These are phyloP conservation scores for Chenopodium berlandieri DNA, from an alignment of 148 eudicot genomes.

Conservation along the genomic window DNA sequence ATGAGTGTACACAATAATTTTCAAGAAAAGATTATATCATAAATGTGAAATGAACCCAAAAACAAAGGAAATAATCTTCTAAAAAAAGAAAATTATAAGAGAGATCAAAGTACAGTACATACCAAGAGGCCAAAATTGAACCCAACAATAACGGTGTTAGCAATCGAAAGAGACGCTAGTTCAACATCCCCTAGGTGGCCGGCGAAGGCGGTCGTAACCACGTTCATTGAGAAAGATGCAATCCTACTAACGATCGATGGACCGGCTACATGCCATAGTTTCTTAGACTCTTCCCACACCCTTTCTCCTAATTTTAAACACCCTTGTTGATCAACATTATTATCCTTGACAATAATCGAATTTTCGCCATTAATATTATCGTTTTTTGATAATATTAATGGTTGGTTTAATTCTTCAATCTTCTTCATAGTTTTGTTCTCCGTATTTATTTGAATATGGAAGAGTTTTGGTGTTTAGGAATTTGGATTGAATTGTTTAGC, in stretches of 20 bases:
- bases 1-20: too few species aligned
- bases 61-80: not conserved
- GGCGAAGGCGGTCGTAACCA: constrained; percentile 53
- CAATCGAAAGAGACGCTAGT: constrained; percentile 40
- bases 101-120: not conserved
- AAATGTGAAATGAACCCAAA: not conserved
- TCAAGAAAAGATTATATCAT: too few species aligned
- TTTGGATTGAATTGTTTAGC: not conserved
- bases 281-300: constrained; percentile 52
- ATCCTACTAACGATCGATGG: constrained; percentile 54
- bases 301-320: constrained; percentile 13
- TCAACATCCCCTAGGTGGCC: constrained; percentile 52
- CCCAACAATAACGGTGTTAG: constrained; percentile 52
- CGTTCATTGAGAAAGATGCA: constrained; percentile 43
- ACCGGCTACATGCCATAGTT: constrained; percentile 58
- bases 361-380: not conserved
- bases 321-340: not conserved
- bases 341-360: not conserved
- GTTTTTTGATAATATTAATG: constrained; percentile 3
- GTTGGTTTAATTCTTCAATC: constrained; percentile 6
- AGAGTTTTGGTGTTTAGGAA: not conserved
- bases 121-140: constrained; percentile 54
- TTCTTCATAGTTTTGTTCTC: not conserved
- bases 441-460: not conserved
- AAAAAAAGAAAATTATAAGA: not conserved